Conservation (phyloP, 1,284 basidiomycete species). For the Fomitopsis betulina region DNA sequence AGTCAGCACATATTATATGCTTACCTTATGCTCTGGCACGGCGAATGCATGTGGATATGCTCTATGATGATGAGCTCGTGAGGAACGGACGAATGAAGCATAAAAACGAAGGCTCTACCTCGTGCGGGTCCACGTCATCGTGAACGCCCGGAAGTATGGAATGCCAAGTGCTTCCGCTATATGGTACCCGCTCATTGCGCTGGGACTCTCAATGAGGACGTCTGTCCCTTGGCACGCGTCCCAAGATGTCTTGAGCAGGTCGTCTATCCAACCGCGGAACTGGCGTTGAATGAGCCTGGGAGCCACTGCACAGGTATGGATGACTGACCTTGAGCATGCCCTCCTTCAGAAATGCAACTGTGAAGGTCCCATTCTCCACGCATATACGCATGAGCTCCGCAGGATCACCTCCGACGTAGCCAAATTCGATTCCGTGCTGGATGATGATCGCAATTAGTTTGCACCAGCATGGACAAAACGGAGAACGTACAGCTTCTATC, state of each 20-base stretch:
- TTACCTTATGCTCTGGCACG: conserved; percentile 84
- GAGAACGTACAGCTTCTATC: conserved; percentile 83
- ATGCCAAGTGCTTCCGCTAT: conserved; percentile 92
- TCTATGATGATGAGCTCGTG: conserved; percentile 32
- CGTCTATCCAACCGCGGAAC: conserved; percentile 97
- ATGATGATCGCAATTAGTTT: conserved; percentile 3
- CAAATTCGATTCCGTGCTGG: conserved; percentile 90
- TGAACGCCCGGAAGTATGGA: conserved; percentile 92
- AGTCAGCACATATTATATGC: conserved; percentile 1
- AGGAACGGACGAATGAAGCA: neutral
- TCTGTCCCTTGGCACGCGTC: conserved; percentile 94
- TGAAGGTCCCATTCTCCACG: conserved; percentile 96
- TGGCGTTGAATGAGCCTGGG: conserved; percentile 26
- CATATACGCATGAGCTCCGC: conserved; percentile 94
- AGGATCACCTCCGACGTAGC: conserved; percentile 93
- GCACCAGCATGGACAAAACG: neutral
- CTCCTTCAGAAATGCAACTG: conserved; percentile 91
- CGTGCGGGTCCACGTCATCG: conserved; percentile 81
- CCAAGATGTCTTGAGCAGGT: conserved; percentile 91
- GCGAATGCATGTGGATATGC: conserved; percentile 98
- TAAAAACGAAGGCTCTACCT: conserved; percentile 35
- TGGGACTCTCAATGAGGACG: conserved; percentile 91
- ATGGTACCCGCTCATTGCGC: conserved; percentile 98
- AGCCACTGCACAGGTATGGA: neutral
- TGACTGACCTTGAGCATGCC: conserved; percentile 72